phyloP scores from a whole-genome alignment of 1,284 basidiomycete genomes.

The Coriolopsis trogii region DNA sequence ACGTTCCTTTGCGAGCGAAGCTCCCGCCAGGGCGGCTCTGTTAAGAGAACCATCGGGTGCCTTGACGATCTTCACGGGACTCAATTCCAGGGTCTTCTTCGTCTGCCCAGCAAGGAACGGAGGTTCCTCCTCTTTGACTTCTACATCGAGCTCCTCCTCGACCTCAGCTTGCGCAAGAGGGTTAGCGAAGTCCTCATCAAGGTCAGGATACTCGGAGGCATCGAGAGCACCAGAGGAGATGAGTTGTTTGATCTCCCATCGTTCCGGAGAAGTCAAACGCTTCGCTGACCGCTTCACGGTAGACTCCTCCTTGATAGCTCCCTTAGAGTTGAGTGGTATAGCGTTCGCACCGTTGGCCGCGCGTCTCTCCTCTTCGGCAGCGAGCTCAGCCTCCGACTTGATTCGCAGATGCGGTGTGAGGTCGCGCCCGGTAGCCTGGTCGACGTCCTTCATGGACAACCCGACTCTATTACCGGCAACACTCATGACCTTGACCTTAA shows the following conservation, averaged over 20 bases:
- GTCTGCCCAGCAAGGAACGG: slow-evolving; percentile 97
- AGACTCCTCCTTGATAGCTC: slow-evolving; percentile 52
- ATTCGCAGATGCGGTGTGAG: slow-evolving; percentile 92
- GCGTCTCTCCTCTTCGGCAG: slow-evolving; percentile 70
- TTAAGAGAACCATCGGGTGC: slow-evolving; percentile 95
- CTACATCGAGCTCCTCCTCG: slow-evolving; percentile 96
- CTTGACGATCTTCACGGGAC: slow-evolving; percentile 96
- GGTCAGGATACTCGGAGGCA: slow-evolving; percentile 94
- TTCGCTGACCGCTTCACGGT: slow-evolving; percentile 80
- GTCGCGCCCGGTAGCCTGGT: slow-evolving; percentile 89
- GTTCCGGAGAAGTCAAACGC: slow-evolving; percentile 93
- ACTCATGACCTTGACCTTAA: slow-evolving; percentile 97
- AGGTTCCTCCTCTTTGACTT: slow-evolving; percentile 96
- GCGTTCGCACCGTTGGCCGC: slow-evolving; percentile 76
- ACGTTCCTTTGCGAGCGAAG: slow-evolving; percentile 92
- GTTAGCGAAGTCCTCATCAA: slow-evolving; percentile 89
- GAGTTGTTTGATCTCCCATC: slow-evolving; percentile 99
- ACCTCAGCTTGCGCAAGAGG: slow-evolving; percentile 82
- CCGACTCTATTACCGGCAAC: slow-evolving; percentile 81
- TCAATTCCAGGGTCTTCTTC: slow-evolving; percentile 92
- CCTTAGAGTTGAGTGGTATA: slow-evolving; percentile 52
- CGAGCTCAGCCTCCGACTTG: slow-evolving; percentile 89
- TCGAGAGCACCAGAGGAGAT: slow-evolving; percentile 94
- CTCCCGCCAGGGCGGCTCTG: slow-evolving; percentile 92
- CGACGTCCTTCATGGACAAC: slow-evolving; percentile 97